Evolutionary conservation across 306 rosid genomes (phyloP), one percentile per base, ranked within the genome.

Genomic region (Lathyrus oleraceus): DNA sequence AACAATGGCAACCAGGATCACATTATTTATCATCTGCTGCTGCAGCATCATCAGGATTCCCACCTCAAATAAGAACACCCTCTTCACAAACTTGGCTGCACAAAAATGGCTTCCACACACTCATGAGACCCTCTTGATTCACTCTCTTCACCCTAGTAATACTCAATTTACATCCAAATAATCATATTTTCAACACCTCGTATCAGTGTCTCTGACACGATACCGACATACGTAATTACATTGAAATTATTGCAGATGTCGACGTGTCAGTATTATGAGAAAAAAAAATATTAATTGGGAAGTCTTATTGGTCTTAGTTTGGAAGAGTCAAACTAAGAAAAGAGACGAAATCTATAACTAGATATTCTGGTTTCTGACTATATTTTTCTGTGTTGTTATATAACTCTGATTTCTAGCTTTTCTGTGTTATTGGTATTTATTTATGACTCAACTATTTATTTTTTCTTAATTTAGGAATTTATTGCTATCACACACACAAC

Each of bases 21-120:
- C 88, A 67, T 65, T 62, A 79, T 64, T 75, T 77, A 78, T 83
- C 92, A 76, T 75, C 81, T 83, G 93, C 78, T 83, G 95, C 97
- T 85, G 99, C 99, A 91, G 99, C 99, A 95, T 95, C 99, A 95
- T 95, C 99, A 95, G 97, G 99, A 91, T 95, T 95, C 99, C 85
- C 89, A 80, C 88, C 64, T 60, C 98, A 85, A 84, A 87, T 78
- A n/a, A 87, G 84, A 51, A 14, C 27, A 53, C 51, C 81, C 61
- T 65, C 81, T 61, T 68, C 79, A 43, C 85, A 85, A 81, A 71
- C 71, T 71, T 83, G 91, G 96, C 84, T 79, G 85, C 95, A 85
- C 67, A 85, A 79, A 65, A 88, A 87, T 72, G 95, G 88, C 38
- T 85, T 86, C 85, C 95, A 85, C 77, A 53, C 81, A 53, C 85